These are phyloP conservation scores for Cyclostephanos tholiformis DNA, from an alignment of 108 stramenopile species.

Conservation along the genomic window DNA sequence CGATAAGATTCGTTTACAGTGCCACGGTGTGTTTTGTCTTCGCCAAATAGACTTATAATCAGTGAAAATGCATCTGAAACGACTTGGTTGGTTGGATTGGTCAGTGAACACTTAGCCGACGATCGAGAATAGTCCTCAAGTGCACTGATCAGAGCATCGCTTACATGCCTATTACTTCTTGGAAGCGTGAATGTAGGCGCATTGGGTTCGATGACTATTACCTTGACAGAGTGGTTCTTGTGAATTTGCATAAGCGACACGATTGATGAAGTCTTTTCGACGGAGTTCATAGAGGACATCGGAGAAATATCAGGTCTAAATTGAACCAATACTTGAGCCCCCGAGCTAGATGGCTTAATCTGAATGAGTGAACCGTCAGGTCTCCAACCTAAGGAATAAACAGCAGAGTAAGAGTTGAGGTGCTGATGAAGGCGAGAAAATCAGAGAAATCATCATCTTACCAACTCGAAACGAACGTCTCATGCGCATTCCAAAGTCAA, in stretches of 20 bases:
- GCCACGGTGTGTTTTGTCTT: constrained; percentile 16
- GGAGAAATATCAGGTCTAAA: constrained; percentile 27
- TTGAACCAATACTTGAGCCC: constrained; percentile 24
- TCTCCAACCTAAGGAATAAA: constrained; percentile 53
- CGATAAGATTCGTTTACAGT: constrained; percentile 21
- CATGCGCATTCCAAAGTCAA: constrained; percentile 79
- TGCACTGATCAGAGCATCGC: constrained; percentile 18
- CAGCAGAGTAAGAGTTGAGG: neutral
- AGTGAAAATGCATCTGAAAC: constrained; percentile 45
- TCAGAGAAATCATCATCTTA: constrained; percentile 19
- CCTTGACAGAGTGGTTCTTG: constrained; percentile 34
- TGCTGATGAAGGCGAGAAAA: neutral
- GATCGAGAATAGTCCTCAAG: constrained; percentile 38
- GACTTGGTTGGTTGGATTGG: constrained; percentile 13
- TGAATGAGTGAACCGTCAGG: constrained; percentile 78
- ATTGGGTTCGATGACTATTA: constrained; percentile 20
- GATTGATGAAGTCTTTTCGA: constrained; percentile 3
- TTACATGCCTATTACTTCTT: constrained; percentile 1
- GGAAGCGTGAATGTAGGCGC: constrained; percentile 56
- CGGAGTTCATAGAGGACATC: neutral
- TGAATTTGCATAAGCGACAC: constrained; percentile 57
- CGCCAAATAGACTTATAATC: constrained; percentile 35
- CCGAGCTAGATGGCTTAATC: constrained; percentile 10
- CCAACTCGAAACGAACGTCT: constrained; percentile 80
- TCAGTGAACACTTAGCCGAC: constrained; percentile 4